Evolutionary conservation across 2,329 filamentous ascomycete genomes (phyloP), one percentile per base, ranked within the genome.

Genomic region (Fusarium beomiforme): DNA sequence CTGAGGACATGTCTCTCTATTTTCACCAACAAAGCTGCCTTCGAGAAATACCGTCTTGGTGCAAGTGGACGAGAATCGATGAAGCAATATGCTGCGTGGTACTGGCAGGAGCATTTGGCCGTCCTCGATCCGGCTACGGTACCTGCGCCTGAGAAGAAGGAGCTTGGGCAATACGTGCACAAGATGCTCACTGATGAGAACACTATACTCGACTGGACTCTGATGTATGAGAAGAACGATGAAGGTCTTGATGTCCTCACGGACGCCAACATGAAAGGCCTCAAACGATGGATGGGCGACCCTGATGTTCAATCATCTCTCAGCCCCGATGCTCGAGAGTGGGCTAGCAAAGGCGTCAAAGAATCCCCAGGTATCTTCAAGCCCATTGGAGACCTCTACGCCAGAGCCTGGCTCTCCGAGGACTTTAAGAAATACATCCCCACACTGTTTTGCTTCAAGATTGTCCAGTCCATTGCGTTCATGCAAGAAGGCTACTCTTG

Each of bases 81-180:
- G 23, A 80, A 75, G 60, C 79, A 82, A 46, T 84, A 84, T 37
- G 81, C 82, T 1, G 82, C 82, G 1, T 83, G 82, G 82, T 84
- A 84, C 60, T 84, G 82, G 82, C 82, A 83, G 53, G 82, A 84
- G 37, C 82, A 84, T 67, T 58, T 83, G 16, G 77, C 77, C 0
- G 77, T 76, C 1, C 72, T 84, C 17, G 78, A 83, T 41, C 77
- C 77, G 2, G 49, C 64, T 0, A 65, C 65, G 0, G 71, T 82
- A 1, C 66, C 76, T 0, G 59, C 54, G 1, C 56, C 72, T 1
- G 77, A 82, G 44, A 83, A 82, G 64, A 73, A 72, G 2, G 71
- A 75, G 8, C 75, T 84, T 13, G 81, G 80, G 2, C 75, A 64
- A 26, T 75, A 72, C 6, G 75, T 84, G 3, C 77, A 79, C 58